phyloP scores from a whole-genome alignment of 169 alveolate genomes.

The Plasmodium inui region DNA sequence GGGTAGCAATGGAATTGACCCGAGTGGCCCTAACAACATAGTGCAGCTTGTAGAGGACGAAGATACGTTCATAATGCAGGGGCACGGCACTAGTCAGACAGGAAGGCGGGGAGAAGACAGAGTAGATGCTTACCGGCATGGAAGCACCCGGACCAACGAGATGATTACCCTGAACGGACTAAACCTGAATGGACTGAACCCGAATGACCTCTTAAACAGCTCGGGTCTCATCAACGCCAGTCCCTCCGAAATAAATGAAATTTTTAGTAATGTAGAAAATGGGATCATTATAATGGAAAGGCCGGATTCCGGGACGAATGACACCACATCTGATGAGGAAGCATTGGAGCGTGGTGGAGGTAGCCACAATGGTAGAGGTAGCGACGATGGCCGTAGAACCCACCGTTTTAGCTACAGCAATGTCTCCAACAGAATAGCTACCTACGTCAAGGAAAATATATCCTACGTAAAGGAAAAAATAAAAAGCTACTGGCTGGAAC shows the following conservation, averaged over 20 bases:
- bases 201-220: slow-evolving; percentile 44
- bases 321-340: neutral
- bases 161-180: slow-evolving; percentile 11
- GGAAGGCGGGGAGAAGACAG: neutral
- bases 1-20: neutral
- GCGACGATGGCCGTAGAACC: neutral
- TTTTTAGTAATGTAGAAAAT: neutral
- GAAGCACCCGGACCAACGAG: neutral
- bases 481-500: slow-evolving; percentile 53
- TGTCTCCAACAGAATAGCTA: neutral
- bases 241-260: neutral
- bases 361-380: neutral
- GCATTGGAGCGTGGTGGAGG: neutral
- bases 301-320: neutral
- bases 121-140: neutral
- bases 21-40: neutral
- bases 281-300: neutral
- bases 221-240: neutral
- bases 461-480: slow-evolving; percentile 54
- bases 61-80: neutral
- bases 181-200: slow-evolving; percentile 62
- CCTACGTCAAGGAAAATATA: neutral
- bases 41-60: neutral
- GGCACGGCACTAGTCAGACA: neutral
- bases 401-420: neutral